Evolutionary conservation across 352 stramenopile genomes (phyloP), one percentile per base, ranked within the genome.

Genomic region (Globisporangium sylvaticum): DNA sequence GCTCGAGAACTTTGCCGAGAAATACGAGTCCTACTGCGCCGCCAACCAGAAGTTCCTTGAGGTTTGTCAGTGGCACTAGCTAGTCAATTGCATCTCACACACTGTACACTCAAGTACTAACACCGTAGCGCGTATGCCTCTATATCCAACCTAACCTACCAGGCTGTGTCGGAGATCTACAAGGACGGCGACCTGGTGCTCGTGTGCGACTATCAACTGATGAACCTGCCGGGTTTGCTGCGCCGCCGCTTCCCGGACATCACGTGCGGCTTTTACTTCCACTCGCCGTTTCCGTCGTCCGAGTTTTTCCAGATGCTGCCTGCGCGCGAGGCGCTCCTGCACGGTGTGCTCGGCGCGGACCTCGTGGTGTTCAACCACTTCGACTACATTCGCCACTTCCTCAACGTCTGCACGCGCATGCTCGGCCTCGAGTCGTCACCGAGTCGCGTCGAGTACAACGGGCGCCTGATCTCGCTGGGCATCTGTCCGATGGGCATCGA

Each of bases 401-500:
- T 90, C 4, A 91, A 90, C 59, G 83, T 88, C 1, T 91, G 90
- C 67, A 95, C 87, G 60, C 84, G 89, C 20, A 95, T 93, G 80
- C 84, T 95, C 9, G 87, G 89, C 1, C 85, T 97, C 22, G 87
- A 96, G 65, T 91, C 85, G 18, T 91, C 90, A 5, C 84, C 88
- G 31, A 96, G 85, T 63, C 87, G 89, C 22, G 81, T 95, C 3
- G 83, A 96, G 70, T 95, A 95, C 73, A 94, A 94, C 39, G 88
- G 89, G 20, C 83, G 87, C 0, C 78, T 96, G n/a, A 90, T 92
- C 55, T 93, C 87, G 25, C 76, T 96, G 14, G 88, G 88, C 8
- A 92, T 97, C 61, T 96, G 87, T 64, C 90, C 90, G 27, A 95
- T 96, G 86, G 90, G 90, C n/a, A 96, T 97, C 54, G 76, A 96